Conservation (phyloP, 495 filamentous ascomycete species). For the Halenospora varia region DNA sequence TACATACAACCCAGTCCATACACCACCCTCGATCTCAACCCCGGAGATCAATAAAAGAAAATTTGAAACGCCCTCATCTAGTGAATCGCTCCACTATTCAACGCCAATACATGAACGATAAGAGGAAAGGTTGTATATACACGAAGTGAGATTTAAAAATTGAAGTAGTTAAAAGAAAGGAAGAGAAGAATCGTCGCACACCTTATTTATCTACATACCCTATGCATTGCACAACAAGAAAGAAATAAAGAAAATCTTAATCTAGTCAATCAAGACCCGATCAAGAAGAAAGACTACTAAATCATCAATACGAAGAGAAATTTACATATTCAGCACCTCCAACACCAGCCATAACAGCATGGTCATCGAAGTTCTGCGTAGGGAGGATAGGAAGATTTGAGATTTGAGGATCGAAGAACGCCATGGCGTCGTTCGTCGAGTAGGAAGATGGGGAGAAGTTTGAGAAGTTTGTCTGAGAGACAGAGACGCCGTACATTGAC, state of each 20-base stretch:
- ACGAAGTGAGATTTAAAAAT: background rate
- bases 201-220: constrained; percentile 12
- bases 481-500: background rate
- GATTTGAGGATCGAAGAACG: constrained; percentile 9
- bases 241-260: background rate
- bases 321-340: background rate
- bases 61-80: background rate
- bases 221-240: background rate
- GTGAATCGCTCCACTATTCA: background rate
- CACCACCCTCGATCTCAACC: background rate
- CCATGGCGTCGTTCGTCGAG: constrained; percentile 2
- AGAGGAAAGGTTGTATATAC: background rate
- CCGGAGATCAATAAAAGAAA: background rate
- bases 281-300: background rate
- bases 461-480: background rate
- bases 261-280: background rate
- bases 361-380: constrained; percentile 8
- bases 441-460: background rate
- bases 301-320: constrained; percentile 3
- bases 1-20: background rate
- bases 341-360: constrained; percentile 1
- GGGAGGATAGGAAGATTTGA: background rate
- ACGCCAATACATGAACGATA: background rate
- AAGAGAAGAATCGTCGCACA: constrained; percentile 4
- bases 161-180: too few relatives aligned